A percentile compares a stretch with the other conserved stretches of the same genome.
Conservation (phyloP, 352 stramenopile genomes). For the Phytopythium aichiense region DNA sequence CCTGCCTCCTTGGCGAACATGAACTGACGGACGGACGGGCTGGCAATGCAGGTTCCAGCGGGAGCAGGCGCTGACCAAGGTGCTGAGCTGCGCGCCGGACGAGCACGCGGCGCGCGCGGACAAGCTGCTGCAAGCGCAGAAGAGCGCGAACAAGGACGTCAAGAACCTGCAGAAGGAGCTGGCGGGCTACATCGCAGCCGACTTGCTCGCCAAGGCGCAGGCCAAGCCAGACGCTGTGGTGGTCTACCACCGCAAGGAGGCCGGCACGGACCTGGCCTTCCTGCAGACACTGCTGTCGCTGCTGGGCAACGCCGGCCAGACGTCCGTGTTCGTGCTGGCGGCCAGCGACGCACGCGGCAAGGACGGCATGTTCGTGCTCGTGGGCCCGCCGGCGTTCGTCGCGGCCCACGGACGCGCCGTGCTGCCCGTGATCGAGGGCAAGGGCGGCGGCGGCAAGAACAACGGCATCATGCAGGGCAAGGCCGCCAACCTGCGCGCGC, state of each 20-base stretch:
- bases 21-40: neutral
- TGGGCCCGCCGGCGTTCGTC: slow-evolving; percentile 54
- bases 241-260: slow-evolving; percentile 40
- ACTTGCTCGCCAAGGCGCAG: slow-evolving; percentile 29
- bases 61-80: slow-evolving; percentile 66
- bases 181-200: slow-evolving; percentile 36
- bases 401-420: slow-evolving; percentile 45
- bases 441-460: slow-evolving; percentile 72
- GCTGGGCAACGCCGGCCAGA: slow-evolving; percentile 38
- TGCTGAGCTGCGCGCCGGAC: slow-evolving; percentile 58
- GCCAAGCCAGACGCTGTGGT: slow-evolving; percentile 20
- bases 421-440: slow-evolving; percentile 60
- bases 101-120: slow-evolving; percentile 64
- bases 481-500: slow-evolving; percentile 50
- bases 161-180: slow-evolving; percentile 77
- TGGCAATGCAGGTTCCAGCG: slow-evolving; percentile 35
- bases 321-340: slow-evolving; percentile 42
- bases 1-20: neutral
- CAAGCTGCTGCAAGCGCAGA: slow-evolving; percentile 64
- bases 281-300: slow-evolving; percentile 50
- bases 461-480: slow-evolving; percentile 78
- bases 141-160: slow-evolving; percentile 50
- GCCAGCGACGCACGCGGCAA: slow-evolving; percentile 32
- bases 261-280: slow-evolving; percentile 65
- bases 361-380: slow-evolving; percentile 69